Evolutionary conservation across 176 grass and related monocot species (phyloP), one percentile per base, ranked within the genome.

Genomic region (Carex scoparia): DNA sequence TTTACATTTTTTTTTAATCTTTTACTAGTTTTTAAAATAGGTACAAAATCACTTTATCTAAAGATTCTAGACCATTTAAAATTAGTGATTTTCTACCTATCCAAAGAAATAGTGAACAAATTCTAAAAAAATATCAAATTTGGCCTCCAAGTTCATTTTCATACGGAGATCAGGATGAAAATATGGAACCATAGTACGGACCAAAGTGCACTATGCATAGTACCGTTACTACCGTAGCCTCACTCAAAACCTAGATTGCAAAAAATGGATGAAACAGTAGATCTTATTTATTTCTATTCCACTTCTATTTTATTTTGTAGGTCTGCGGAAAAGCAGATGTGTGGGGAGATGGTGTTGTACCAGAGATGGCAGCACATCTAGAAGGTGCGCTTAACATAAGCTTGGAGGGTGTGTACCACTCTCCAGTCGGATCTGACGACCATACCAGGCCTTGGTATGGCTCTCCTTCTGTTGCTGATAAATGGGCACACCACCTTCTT

Each of bases 271-370:
- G 13, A 19, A 19, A 62, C 32, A 23, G 6, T 4, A 46, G 54
- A 68, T 23, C n/a, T 56, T 49, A 54, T 32, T 65, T 7, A 7
- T 42, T 28, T 55, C 28, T 53, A 51, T 72, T 60, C 13, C 7
- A 49, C 44, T 28, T 64, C 32, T 68, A 12, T 46, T 79, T 65
- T 42, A 55, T 81, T 64, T 12, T 77, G 15, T 56, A 95, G 96
- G 93, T 99, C 2, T 95, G 96, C 14, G 96, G 96, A 15, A 61
- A 83, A 16, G 93, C 89, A 9, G 88, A 95, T 53, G 93, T 95
- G 42, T 98, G 96, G 93, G 96, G 96, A 53, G 93, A 95, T 14
- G 96, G 91, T 2, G 90, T 98, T 7, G 93, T 98, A 61, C 96
- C 96, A 10, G 96, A 95, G 79, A 84, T 98, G 70, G 89, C 96